Base-by-base conservation (phyloP, 805 yeast species). In the Starmerella stigmatis region DNA sequence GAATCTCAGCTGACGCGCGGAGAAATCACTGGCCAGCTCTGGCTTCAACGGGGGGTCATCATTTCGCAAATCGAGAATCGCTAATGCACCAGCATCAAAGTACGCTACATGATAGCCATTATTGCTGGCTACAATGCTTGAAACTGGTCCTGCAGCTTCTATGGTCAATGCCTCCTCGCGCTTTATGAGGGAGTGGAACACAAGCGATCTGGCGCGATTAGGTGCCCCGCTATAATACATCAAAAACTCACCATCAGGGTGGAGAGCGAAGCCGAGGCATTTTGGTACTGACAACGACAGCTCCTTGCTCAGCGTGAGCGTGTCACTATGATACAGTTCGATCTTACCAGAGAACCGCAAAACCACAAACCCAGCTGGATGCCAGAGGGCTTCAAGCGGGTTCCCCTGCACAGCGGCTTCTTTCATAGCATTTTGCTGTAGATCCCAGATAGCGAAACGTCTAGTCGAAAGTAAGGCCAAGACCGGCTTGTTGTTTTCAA, bases 231-330 rank as follows among this genome's bases (percentile, higher is more conserved):
- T 16, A 15, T 25, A 19, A 12, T 28, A 28, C 7, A 38, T 28
- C 5, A 38, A 12, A 19, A 19, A 38, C 19, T 38, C 41, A n/a
- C 41, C 41, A 16, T 38, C 41, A 12, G 41, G 41, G 22, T 38
- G 41, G 19, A 38, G 7, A 2, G 41, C 33, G 13, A 26, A 38
- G 5, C 12, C 23, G 13, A 26, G 15, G 20, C 21, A 19, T 13
- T 26, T 37, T 4, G 30, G 31, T 6, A 37, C 23, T 4, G 23
- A 5, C 23, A 37, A 5, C 9, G 31, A 8, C 11, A 23, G 30
- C 21, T 25, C 41, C 16, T 37, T 26, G n/a, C 12, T 4, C 5
- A 38, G 23, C 12, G 16, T 19, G 15, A 27, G 13, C 13, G 33
- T 5, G 16, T 26, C 41, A 1, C 19, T 4, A 10, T 27, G 26